phyloP scores from a whole-genome alignment of 2,329 filamentous ascomycete genomes.

The Mollisiaceae sp. region DNA sequence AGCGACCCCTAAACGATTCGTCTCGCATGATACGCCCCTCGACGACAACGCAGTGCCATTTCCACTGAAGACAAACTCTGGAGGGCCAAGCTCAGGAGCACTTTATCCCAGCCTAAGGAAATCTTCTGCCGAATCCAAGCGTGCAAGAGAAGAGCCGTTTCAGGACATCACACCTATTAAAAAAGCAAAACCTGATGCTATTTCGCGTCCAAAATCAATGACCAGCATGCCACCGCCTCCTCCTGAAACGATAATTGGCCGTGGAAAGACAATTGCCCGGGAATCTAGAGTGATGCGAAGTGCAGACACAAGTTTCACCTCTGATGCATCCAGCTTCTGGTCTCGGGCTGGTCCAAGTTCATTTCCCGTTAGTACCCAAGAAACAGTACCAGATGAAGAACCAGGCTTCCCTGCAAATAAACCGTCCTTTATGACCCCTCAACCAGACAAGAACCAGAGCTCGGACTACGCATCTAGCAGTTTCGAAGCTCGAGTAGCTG shows the following conservation, averaged over 20 bases:
- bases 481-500: constrained; percentile 30
- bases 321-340: constrained; percentile 26
- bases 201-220: background rate
- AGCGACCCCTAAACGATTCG: background rate
- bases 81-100: background rate
- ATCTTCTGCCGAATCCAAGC: background rate
- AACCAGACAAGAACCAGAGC: constrained; percentile 23
- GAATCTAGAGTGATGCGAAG: background rate
- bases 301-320: constrained; percentile 15
- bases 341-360: constrained; percentile 17
- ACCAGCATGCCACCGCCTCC: background rate
- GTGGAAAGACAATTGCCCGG: background rate
- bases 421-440: constrained; percentile 14
- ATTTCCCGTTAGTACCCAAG: constrained; percentile 12
- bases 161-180: background rate
- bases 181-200: background rate
- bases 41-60: background rate
- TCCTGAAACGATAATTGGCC: background rate
- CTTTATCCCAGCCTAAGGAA: background rate
- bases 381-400: constrained; percentile 13
- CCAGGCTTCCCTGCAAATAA: background rate
- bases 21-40: background rate
- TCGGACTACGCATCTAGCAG: constrained; percentile 36
- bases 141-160: background rate
- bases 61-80: background rate